Base-by-base conservation (phyloP, 129 eudicot genomes). In the Solidago caesia region DNA sequence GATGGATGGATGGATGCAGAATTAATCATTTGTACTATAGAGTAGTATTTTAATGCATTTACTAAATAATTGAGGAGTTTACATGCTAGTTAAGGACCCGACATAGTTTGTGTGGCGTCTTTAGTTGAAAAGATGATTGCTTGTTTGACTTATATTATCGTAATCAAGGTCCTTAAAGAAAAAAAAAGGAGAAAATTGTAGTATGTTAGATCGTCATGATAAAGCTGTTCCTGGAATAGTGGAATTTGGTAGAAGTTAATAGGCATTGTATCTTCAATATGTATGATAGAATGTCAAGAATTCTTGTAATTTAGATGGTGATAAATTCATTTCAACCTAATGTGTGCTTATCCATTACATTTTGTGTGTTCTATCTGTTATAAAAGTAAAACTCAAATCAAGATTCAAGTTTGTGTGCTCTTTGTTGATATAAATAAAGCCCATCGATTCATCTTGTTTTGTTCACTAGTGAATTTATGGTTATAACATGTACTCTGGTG, bases 131-230 rank as follows among this genome's bases (percentile, higher is more conserved):
- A 46, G 57, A 15, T 46, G 71, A 49, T 63, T n/a, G 8, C 7
- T 64, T 63, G 10, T 63, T 74, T 21, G 21, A 74, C 51, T 47
- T 63, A 33, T 74, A 64, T n/a, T 61, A 63, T 11, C 53, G 47
- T 45, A n/a, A 45, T 33, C 33, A 27, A 73, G 77, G 39, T 33
- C 39, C 33, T 8, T 33, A 25, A 43, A n/a, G 42, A 59, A 63
- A 45, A 72, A 58, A 72, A 8, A 25, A 33, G n/a, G 57, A 5
- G 39, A 56, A 56, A 44, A 26, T 16, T 61, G 29, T 73, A 73
- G 53, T 41, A 46, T 73, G 59, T 45, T 73, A 7, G 45, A 60
- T 73, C 39, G 6, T 4, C 60, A 46, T 61, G 69, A 61, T 52
- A 41, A 44, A 43, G 48, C 5, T 45, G 68, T 27, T 14, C 60